Evolutionary conservation across 768 basidiomycete species (phyloP).

Genomic region (Mycena floridula): DNA sequence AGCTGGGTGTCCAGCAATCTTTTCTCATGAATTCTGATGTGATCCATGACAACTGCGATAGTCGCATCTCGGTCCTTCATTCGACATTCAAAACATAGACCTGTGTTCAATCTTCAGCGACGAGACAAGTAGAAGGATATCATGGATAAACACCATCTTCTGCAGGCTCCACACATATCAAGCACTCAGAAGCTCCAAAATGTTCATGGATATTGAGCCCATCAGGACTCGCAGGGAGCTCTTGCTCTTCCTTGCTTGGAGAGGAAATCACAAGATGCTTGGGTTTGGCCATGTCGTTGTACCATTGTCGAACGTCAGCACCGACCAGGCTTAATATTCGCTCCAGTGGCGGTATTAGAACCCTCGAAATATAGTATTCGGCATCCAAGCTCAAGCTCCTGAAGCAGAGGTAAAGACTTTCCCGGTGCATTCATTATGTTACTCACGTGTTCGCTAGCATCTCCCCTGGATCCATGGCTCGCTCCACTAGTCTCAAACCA

Average conservation of each 20-base stretch:
- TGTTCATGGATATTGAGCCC: conserved; percentile 65
- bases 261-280: conserved; percentile 26
- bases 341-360: conserved; percentile 86
- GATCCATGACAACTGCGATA: conserved; percentile 48
- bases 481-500: conserved; percentile 62
- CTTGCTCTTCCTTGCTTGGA: conserved; percentile 17
- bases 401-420: too few relatives aligned
- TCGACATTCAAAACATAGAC: conserved; percentile 61
- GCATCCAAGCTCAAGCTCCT: conserved; percentile 79
- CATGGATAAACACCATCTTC: conserved; percentile 55
- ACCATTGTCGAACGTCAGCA: conserved; percentile 84
- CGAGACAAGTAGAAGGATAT: too few relatives aligned
- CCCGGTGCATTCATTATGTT: too few relatives aligned
- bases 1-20: conserved; percentile 52
- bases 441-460: conserved; percentile 58
- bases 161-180: conserved; percentile 57
- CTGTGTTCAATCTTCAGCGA: conserved; percentile 22
- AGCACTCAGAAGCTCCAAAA: conserved; percentile 64
- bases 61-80: conserved; percentile 45
- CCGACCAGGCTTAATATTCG: conserved; percentile 90
- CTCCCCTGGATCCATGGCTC: conserved; percentile 70
- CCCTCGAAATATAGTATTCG: conserved; percentile 79
- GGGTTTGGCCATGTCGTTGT: conserved; percentile 73
- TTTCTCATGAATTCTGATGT: conserved; percentile 47
- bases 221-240: conserved; percentile 22